These are phyloP conservation scores for Picochlorum costavermella DNA, from an alignment of 139 green algal species.

Conservation along the genomic window DNA sequence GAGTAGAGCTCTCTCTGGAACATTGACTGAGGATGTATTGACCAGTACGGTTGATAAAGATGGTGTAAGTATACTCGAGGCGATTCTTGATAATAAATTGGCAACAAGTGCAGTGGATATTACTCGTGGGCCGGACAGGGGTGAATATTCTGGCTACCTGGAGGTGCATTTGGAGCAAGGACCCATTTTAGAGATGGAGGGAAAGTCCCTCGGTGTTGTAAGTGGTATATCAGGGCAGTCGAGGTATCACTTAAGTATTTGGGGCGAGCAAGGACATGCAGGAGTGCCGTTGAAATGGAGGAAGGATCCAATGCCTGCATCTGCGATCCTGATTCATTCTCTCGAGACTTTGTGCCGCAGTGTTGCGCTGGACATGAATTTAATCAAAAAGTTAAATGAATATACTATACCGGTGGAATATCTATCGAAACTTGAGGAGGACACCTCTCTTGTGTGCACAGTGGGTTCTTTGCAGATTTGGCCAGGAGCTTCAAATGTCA, in stretches of 20 bases:
- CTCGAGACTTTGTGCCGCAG: constrained; percentile 56
- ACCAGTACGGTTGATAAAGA: constrained; percentile 38
- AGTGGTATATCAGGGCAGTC: constrained; percentile 78
- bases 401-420: constrained; percentile 1
- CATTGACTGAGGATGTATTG: constrained; percentile 40
- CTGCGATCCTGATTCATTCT: constrained; percentile 47
- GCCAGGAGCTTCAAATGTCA: constrained; percentile 83
- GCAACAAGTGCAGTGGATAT: constrained; percentile 22
- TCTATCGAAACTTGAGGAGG: neutral
- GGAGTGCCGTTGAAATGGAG: constrained; percentile 81
- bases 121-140: neutral
- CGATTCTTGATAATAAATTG: constrained; percentile 35
- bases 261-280: constrained; percentile 70
- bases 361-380: neutral
- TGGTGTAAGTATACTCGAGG: constrained; percentile 47
- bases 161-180: constrained; percentile 96
- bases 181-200: constrained; percentile 60
- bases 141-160: constrained; percentile 52
- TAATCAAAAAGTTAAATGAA: neutral
- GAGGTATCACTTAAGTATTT: constrained; percentile 49
- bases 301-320: constrained; percentile 61
- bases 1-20: constrained; percentile 60
- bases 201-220: constrained; percentile 65
- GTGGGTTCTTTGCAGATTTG: constrained; percentile 69
- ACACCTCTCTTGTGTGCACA: constrained; percentile 75